Percentiles rank a stretch among this genome's conserved stretches.
phyloP scores from a whole-genome alignment of 1,284 basidiomycete species.

The Tetrapyrgos nigripes region DNA sequence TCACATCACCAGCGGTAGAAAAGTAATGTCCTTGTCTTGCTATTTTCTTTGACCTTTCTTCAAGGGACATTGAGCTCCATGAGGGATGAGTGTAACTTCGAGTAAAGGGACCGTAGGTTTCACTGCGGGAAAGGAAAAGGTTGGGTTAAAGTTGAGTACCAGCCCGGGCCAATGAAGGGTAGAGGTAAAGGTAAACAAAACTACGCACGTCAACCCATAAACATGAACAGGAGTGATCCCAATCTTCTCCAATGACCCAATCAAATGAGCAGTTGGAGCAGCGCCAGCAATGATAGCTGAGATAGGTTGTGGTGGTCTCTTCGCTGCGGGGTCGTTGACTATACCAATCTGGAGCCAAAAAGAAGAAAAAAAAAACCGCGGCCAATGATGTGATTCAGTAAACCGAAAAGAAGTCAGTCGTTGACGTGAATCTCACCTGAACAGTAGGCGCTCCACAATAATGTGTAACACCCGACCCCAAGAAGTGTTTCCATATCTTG shows the following conservation, averaged over 20 bases:
- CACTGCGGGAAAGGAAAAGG: neutral
- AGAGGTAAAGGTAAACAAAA: neutral
- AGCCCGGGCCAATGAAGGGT: neutral
- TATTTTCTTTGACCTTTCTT: slow-evolving; percentile 76
- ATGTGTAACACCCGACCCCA: slow-evolving; percentile 80
- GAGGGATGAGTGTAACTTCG: slow-evolving; percentile 71
- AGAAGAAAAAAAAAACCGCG: slow-evolving; percentile 14
- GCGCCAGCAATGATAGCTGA: slow-evolving; percentile 77
- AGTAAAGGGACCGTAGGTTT: slow-evolving; percentile 80
- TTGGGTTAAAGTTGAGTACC: neutral
- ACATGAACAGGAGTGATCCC: slow-evolving; percentile 84
- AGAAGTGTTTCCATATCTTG: slow-evolving; percentile 82
- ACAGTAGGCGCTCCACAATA: slow-evolving; percentile 91
- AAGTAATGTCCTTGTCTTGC: slow-evolving; percentile 86
- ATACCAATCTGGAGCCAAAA: slow-evolving; percentile 71
- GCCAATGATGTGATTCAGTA: neutral
- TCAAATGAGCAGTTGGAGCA: slow-evolving; percentile 88
- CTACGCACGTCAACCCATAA: slow-evolving; percentile 82
- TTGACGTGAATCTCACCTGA: slow-evolving; percentile 53
- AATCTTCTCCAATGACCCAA: slow-evolving; percentile 76
- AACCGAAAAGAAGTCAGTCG: neutral
- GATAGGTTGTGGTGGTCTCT: slow-evolving; percentile 56
- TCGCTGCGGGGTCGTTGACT: slow-evolving; percentile 73
- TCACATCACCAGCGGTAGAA: slow-evolving; percentile 76
- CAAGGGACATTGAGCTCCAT: slow-evolving; percentile 64